These are phyloP conservation scores for Phragmites australis DNA, from an alignment of 176 grass and related monocot genomes.

Conservation along the genomic window DNA sequence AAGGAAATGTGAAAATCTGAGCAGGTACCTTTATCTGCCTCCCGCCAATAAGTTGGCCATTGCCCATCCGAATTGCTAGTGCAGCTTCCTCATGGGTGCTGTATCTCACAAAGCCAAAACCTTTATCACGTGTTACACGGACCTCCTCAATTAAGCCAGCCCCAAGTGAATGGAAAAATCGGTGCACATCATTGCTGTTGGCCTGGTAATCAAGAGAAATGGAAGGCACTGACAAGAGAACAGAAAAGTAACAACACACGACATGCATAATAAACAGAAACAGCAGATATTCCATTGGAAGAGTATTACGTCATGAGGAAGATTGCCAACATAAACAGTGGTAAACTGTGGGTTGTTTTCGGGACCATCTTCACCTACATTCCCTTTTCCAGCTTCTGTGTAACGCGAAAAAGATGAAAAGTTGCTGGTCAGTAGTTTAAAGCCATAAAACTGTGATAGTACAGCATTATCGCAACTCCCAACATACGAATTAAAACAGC, in stretches of 20 bases:
- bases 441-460: not conserved
- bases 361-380: constrained; percentile 74
- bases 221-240: not conserved
- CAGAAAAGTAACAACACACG: not conserved
- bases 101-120: constrained; percentile 97
- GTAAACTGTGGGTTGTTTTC: constrained; percentile 89
- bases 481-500: not conserved
- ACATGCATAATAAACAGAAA: constrained; percentile 28
- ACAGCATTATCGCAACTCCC: constrained; percentile 9
- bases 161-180: constrained; percentile 74
- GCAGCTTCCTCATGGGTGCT: constrained; percentile 93
- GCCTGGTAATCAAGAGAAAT: constrained; percentile 40
- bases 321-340: constrained; percentile 96
- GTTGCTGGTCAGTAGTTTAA: constrained; percentile 18
- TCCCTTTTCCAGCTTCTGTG: constrained; percentile 66
- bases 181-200: constrained; percentile 71
- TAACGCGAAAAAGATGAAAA: constrained; percentile 11
- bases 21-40: constrained; percentile 83
- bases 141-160: constrained; percentile 93
- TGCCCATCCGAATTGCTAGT: constrained; percentile 79
- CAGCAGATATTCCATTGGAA: not conserved
- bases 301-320: constrained; percentile 69
- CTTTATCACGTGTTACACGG: constrained; percentile 89
- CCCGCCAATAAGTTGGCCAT: constrained; percentile 66
- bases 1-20: constrained; percentile 1